phyloP scores from a whole-genome alignment of 306 rosid genomes.

The Datisca glomerata region DNA sequence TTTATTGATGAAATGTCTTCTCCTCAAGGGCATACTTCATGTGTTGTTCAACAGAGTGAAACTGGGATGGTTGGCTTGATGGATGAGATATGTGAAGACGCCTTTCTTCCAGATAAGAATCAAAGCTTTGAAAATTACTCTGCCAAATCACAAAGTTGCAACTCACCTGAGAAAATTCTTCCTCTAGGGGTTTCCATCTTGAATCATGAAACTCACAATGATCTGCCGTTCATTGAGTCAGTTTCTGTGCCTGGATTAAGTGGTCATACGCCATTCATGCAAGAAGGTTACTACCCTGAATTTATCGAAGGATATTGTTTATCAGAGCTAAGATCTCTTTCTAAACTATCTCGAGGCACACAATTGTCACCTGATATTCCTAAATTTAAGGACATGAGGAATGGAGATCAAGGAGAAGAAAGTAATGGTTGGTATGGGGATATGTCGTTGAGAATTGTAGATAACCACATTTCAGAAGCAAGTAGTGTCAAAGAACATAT shows the following conservation, averaged over 20 bases:
- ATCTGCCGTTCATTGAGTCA: slow-evolving; percentile 24
- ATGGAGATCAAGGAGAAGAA: slow-evolving; percentile 40
- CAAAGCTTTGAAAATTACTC: slow-evolving; percentile 24
- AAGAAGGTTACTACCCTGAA: slow-evolving; percentile 44
- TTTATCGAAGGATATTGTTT: slow-evolving; percentile 61
- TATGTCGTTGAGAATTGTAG: slow-evolving; percentile 39
- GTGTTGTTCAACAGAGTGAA: slow-evolving; percentile 23
- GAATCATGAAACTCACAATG: slow-evolving; percentile 32
- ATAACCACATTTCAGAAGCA: slow-evolving; percentile 61
- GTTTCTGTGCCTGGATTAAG: slow-evolving; percentile 33
- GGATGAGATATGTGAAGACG: slow-evolving; percentile 89
- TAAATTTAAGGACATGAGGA: slow-evolving; percentile 22
- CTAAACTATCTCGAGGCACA: slow-evolving; percentile 37
- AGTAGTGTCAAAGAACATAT: slow-evolving; percentile 16
- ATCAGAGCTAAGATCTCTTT: slow-evolving; percentile 42
- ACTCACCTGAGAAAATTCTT: slow-evolving; percentile 35
- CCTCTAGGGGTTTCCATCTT: slow-evolving; percentile 24
- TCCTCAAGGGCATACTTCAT: slow-evolving; percentile 30
- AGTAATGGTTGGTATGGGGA: slow-evolving; percentile 69
- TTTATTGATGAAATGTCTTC: slow-evolving; percentile 30
- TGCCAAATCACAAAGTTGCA: slow-evolving; percentile 24
- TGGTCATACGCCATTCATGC: slow-evolving; percentile 36
- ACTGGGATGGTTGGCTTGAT: slow-evolving; percentile 46
- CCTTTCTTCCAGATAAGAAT: slow-evolving; percentile 35
- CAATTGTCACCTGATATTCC: slow-evolving; percentile 32